A percentile compares a stretch with the other conserved stretches of the same genome.
phyloP scores from a whole-genome alignment of 2,329 filamentous ascomycete species.

The Diaporthe ampelina region DNA sequence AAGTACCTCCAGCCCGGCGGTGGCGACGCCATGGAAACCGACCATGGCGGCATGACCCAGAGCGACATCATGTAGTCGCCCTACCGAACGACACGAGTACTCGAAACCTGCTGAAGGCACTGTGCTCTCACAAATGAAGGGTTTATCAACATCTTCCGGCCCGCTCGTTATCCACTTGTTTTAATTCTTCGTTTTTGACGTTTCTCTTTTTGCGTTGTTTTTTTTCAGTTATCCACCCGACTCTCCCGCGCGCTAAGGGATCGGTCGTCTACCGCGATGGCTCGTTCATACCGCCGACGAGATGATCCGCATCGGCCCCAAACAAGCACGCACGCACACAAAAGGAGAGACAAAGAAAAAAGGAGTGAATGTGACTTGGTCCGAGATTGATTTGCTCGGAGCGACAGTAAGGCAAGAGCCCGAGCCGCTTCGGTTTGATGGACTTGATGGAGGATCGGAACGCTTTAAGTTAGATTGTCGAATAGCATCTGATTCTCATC shows the following conservation, averaged over 20 bases:
- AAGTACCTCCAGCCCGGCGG: conserved; percentile 83
- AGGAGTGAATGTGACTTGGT: conserved; percentile 23
- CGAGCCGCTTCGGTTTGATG: not conserved
- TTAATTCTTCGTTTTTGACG: conserved; percentile 24
- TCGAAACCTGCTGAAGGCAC: not conserved
- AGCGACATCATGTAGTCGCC: conserved; percentile 91
- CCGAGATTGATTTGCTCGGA: conserved; percentile 29
- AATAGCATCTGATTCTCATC: conserved; percentile 58
- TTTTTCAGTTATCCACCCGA: not conserved
- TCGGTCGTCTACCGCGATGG: conserved; percentile 15
- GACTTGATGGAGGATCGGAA: conserved; percentile 47
- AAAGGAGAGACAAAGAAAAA: conserved; percentile 25
- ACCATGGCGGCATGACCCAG: conserved; percentile 85
- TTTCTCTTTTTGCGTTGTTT: conserved; percentile 9
- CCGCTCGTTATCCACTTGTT: conserved; percentile 33
- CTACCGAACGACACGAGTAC: not conserved
- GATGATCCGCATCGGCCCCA: not conserved
- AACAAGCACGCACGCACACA: conserved; percentile 18
- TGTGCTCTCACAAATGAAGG: conserved; percentile 12
- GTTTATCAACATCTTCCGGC: conserved; percentile 5
- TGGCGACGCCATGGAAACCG: conserved; percentile 85
- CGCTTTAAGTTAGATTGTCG: conserved; percentile 57
- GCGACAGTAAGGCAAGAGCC: conserved; percentile 44
- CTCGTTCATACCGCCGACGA: not conserved
- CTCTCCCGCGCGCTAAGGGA: conserved; percentile 8